Percentiles rank a stretch among this genome's conserved stretches.
Conservation (phyloP, 2,329 filamentous ascomycete genomes). For the Calonectria hongkongensis region DNA sequence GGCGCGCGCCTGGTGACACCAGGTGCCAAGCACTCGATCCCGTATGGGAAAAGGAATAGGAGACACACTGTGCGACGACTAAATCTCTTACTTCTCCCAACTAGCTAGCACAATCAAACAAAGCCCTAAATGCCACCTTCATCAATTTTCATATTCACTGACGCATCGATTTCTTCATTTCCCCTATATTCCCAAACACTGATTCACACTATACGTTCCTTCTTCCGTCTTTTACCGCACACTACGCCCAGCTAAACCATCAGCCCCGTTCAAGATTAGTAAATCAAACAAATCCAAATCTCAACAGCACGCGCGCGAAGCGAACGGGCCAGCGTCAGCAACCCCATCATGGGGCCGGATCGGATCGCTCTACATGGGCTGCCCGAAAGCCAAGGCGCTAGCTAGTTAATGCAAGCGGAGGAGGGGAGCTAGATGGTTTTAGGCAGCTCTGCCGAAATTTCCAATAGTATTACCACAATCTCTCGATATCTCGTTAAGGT, state of each 20-base stretch:
- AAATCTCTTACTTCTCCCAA: too few species aligned
- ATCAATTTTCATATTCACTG: too few species aligned
- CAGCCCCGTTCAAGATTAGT: neutral
- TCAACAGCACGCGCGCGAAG: neutral
- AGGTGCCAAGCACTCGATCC: too few species aligned
- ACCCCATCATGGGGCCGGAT: neutral
- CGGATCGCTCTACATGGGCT: neutral
- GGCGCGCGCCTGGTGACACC: too few species aligned
- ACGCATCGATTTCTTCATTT: too few species aligned
- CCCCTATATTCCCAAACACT: too few species aligned
- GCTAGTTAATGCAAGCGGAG: neutral
- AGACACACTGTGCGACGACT: too few species aligned
- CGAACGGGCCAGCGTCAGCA: neutral
- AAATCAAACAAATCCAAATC: neutral
- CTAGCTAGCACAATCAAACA: too few species aligned
- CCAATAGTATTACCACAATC: conserved; percentile 9
- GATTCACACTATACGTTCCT: too few species aligned
- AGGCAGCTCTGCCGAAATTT: conserved; percentile 5
- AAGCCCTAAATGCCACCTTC: too few species aligned
- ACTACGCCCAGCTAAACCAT: neutral
- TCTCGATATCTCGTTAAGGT: conserved; percentile 11
- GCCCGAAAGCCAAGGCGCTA: neutral
- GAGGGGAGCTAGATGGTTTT: neutral
- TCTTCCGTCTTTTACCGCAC: too few species aligned
- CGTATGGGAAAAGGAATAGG: too few species aligned